Percentiles rank a stretch among this genome's conserved stretches.
Evolutionary conservation across 164 flowering plant species (phyloP).

Genomic region (Vitis amurensis): DNA sequence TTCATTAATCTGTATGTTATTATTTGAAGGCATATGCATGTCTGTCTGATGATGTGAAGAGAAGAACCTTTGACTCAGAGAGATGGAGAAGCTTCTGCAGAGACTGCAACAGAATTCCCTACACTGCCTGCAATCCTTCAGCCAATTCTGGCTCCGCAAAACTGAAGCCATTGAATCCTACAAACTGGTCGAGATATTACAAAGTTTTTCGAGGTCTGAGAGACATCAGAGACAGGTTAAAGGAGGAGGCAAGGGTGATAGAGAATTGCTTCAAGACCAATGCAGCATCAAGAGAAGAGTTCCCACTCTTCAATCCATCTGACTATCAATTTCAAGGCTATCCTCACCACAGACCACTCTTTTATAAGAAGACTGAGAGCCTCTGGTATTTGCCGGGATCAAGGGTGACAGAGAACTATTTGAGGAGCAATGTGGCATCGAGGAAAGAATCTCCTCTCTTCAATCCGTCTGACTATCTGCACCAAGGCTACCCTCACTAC

Average conservation of each 20-base stretch:
- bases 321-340: constrained; percentile 24
- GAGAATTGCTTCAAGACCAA: constrained; percentile 46
- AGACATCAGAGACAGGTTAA: constrained; percentile 50
- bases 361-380: constrained; percentile 20
- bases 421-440: constrained; percentile 31
- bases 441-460: constrained; percentile 47
- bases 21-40: constrained; percentile 65
- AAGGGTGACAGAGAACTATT: constrained; percentile 12
- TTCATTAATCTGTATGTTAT: background rate
- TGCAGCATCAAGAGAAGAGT: constrained; percentile 34
- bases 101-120: constrained; percentile 40
- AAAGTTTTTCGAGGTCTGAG: constrained; percentile 23
- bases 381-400: constrained; percentile 19
- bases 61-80: constrained; percentile 54
- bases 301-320: constrained; percentile 49
- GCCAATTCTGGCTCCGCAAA: constrained; percentile 5
- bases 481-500: constrained; percentile 29
- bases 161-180: constrained; percentile 2
- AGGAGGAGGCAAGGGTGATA: constrained; percentile 57
- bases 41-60: constrained; percentile 50
- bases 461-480: constrained; percentile 35
- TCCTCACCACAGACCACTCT: constrained; percentile 22
- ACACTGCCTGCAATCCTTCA: constrained; percentile 4
- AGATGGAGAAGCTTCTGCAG: constrained; percentile 47
- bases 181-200: constrained; percentile 12